Evolutionary conservation across 192 early-diverging fungal species (phyloP).

Genomic region (Chytriomyces sp.): DNA sequence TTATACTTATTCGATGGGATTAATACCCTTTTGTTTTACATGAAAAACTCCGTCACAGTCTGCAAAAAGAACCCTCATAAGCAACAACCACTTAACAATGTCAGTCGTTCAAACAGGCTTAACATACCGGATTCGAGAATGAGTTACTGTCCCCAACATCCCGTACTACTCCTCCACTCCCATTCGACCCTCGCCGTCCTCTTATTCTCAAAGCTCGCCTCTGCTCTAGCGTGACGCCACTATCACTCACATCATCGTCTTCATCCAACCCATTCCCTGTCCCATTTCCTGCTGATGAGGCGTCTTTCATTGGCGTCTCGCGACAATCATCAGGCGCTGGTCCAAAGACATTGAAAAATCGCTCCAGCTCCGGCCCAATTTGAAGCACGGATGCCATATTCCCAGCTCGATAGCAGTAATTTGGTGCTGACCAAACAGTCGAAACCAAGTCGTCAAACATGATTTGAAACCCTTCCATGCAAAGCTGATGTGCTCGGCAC

Average conservation of each 20-base stretch:
- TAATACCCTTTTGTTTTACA: neutral
- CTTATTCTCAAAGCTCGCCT: neutral
- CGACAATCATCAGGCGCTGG: conserved; percentile 81
- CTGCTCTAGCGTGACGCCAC: neutral
- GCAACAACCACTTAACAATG: neutral
- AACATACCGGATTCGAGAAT: conserved; percentile 13
- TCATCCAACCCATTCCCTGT: conserved; percentile 6
- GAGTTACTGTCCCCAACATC: neutral
- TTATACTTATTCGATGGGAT: neutral
- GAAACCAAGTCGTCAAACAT: conserved; percentile 83
- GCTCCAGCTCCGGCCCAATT: conserved; percentile 72
- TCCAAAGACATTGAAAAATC: conserved; percentile 89
- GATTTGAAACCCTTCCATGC: conserved; percentile 87
- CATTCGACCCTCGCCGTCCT: neutral
- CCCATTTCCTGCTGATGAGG: neutral
- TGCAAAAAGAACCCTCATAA: neutral
- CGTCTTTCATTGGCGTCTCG: conserved; percentile 34
- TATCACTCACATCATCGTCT: neutral
- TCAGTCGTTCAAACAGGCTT: neutral
- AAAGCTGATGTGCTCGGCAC: conserved; percentile 84
- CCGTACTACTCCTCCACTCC: conserved; percentile 7
- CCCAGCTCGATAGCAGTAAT: conserved; percentile 87
- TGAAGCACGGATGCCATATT: conserved; percentile 85
- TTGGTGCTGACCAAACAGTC: conserved; percentile 87
- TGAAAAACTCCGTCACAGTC: conserved; percentile 18